phyloP scores from a whole-genome alignment of 2,329 filamentous ascomycete species.

The Aureobasidium sp. region DNA sequence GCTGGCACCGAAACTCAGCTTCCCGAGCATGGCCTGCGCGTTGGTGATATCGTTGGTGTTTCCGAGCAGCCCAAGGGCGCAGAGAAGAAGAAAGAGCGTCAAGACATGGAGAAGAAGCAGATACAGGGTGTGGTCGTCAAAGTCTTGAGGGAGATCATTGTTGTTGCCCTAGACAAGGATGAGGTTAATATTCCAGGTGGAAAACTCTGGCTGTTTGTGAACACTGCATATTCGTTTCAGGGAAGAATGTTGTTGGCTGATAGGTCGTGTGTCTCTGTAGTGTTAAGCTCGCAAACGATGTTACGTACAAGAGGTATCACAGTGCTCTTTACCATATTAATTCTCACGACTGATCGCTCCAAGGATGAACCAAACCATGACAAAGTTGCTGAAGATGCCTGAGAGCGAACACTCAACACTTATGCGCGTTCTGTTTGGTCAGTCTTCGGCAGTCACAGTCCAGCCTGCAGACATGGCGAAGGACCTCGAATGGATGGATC shows the following conservation, averaged over 20 bases:
- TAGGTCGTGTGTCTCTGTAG: slow-evolving; percentile 32
- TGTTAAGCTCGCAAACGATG: slow-evolving; percentile 60
- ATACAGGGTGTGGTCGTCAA: slow-evolving; percentile 64
- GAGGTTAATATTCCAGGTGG: slow-evolving; percentile 45
- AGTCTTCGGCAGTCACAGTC: slow-evolving; percentile 46
- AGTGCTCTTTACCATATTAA: background rate
- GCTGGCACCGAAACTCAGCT: slow-evolving; percentile 42
- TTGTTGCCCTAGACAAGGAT: slow-evolving; percentile 64
- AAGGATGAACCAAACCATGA: slow-evolving; percentile 60
- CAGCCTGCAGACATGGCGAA: slow-evolving; percentile 37
- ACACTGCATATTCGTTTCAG: background rate
- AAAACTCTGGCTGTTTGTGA: slow-evolving; percentile 57
- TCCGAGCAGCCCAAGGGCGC: slow-evolving; percentile 65
- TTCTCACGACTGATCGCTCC: slow-evolving; percentile 6
- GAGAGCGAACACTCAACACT: slow-evolving; percentile 52
- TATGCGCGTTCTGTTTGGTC: slow-evolving; percentile 55
- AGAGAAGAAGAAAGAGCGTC: slow-evolving; percentile 65
- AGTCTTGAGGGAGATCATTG: slow-evolving; percentile 52
- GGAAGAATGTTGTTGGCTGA: slow-evolving; percentile 27
- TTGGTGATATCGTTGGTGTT: slow-evolving; percentile 71
- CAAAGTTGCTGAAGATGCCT: slow-evolving; percentile 48
- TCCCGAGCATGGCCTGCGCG: slow-evolving; percentile 67
- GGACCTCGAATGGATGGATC: slow-evolving; percentile 48
- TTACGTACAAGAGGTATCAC: slow-evolving; percentile 55
- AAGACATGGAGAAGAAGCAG: slow-evolving; percentile 62